Percentiles rank a stretch among this genome's conserved stretches.
phyloP scores from a whole-genome alignment of 108 stramenopile species.

The Cylindrotheca closterium region DNA sequence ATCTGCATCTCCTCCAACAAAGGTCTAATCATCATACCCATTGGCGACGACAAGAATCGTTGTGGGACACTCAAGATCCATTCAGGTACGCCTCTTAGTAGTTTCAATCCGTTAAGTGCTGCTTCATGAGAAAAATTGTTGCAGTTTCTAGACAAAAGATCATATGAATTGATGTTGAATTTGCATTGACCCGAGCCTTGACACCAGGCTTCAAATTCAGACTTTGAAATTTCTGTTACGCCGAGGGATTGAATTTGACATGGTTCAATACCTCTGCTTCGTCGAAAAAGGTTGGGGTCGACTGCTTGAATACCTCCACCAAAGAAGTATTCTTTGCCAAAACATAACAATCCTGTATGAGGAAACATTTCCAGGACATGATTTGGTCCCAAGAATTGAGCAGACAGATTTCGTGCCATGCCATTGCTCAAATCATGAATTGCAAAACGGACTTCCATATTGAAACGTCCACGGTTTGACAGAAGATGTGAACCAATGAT shows the following conservation, averaged over 20 bases:
- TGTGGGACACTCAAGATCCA: constrained; percentile 71
- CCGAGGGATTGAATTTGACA: constrained; percentile 54
- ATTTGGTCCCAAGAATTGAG: constrained; percentile 68
- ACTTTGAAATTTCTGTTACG: constrained; percentile 36
- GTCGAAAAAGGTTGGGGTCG: constrained; percentile 42
- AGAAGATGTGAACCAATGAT: not conserved
- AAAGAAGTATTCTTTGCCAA: constrained; percentile 76
- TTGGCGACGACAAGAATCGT: constrained; percentile 59
- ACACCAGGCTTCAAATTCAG: constrained; percentile 77
- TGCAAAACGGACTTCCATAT: constrained; percentile 58
- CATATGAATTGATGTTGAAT: constrained; percentile 44
- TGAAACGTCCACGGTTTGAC: no score
- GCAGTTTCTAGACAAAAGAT: constrained; percentile 68
- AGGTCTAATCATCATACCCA: constrained; percentile 78
- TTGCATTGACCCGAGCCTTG: constrained; percentile 12
- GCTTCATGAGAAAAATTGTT: constrained; percentile 75
- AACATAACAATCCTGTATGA: constrained; percentile 61
- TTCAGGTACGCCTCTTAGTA: constrained; percentile 51
- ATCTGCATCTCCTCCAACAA: constrained; percentile 73
- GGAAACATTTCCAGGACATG: constrained; percentile 76
- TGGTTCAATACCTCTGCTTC: constrained; percentile 45
- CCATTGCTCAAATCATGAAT: constrained; percentile 75
- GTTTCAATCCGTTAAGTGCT: constrained; percentile 49
- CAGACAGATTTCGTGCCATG: constrained; percentile 61
- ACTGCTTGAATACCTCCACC: constrained; percentile 60